Conservation (phyloP, 225 moss, liverwort and hornwort species). For the Ulota crispa region DNA sequence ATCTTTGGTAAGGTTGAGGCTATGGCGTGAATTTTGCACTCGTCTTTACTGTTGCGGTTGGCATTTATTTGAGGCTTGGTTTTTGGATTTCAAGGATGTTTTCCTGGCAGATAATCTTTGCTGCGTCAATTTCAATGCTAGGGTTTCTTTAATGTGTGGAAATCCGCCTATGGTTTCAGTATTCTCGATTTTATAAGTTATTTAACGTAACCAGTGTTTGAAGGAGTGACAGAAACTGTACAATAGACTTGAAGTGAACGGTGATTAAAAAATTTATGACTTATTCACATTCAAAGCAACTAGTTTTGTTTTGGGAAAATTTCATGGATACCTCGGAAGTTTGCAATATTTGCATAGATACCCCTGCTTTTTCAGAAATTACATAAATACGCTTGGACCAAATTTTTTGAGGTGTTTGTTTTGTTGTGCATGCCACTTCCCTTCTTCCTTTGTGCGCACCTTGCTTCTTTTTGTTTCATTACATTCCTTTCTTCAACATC, state of each 20-base stretch:
- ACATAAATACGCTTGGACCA: too few species aligned
- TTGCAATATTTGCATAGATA: too few species aligned
- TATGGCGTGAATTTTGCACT: neutral
- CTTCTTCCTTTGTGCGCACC: too few species aligned
- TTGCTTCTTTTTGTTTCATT: too few species aligned
- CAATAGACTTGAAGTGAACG: neutral
- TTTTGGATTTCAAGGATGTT: constrained; percentile 1
- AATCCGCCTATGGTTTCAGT: neutral
- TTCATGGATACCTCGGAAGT: too few species aligned
- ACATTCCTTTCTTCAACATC: too few species aligned
- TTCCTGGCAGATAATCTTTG: neutral
- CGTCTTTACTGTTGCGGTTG: constrained; percentile 14
- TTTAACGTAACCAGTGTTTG: neutral
- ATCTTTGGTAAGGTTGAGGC: neutral
- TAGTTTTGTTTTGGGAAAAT: too few species aligned
- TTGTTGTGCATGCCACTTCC: too few species aligned
- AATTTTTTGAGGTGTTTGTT: too few species aligned
- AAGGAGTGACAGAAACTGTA: neutral
- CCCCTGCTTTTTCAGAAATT: too few species aligned
- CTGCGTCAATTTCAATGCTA: neutral
- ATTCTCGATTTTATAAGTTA: neutral
- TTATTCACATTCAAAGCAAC: neutral
- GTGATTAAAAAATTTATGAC: neutral
- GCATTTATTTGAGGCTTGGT: constrained; percentile 9
- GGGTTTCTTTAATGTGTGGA: neutral